phyloP scores from a whole-genome alignment of 1,284 basidiomycete genomes.

The Cryptococcus sp. region DNA sequence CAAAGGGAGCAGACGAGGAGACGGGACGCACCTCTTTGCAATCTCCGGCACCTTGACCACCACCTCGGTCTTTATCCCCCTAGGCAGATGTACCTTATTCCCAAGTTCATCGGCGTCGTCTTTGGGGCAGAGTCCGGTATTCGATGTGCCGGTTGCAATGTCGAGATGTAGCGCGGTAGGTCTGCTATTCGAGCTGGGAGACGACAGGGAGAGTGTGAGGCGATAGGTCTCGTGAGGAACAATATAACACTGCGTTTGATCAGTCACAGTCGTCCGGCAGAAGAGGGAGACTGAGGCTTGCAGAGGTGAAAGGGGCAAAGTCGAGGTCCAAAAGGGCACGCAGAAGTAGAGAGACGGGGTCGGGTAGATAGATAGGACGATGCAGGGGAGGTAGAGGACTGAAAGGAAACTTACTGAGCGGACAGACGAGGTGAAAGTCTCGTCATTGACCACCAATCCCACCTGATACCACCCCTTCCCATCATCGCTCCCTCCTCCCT shows the following conservation, averaged over 20 bases:
- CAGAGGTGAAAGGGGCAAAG: too few species aligned
- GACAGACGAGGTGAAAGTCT: background rate
- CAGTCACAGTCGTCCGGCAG: too few species aligned
- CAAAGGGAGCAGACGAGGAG: too few species aligned
- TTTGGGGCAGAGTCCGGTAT: too few species aligned
- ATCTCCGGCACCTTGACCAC: background rate
- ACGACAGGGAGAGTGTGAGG: background rate
- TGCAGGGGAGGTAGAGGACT: too few species aligned
- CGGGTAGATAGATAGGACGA: too few species aligned
- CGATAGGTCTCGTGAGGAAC: background rate
- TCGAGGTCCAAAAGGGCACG: too few species aligned
- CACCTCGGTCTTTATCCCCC: background rate
- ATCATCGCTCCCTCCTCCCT: background rate
- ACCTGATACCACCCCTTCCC: conserved; percentile 6
- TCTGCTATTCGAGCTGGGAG: background rate
- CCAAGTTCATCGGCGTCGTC: background rate
- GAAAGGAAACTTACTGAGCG: background rate
- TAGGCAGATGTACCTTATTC: background rate
- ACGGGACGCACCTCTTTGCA: conserved; percentile 3
- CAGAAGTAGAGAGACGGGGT: too few species aligned
- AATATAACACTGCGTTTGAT: conserved; percentile 1
- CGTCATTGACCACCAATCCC: background rate
- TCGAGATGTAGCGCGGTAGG: background rate
- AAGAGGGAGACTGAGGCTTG: too few species aligned
- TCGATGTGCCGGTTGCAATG: too few species aligned